These are phyloP conservation scores for Aspergillus jensenii DNA, from an alignment of 2,329 filamentous ascomycete species.

Conservation along the genomic window DNA sequence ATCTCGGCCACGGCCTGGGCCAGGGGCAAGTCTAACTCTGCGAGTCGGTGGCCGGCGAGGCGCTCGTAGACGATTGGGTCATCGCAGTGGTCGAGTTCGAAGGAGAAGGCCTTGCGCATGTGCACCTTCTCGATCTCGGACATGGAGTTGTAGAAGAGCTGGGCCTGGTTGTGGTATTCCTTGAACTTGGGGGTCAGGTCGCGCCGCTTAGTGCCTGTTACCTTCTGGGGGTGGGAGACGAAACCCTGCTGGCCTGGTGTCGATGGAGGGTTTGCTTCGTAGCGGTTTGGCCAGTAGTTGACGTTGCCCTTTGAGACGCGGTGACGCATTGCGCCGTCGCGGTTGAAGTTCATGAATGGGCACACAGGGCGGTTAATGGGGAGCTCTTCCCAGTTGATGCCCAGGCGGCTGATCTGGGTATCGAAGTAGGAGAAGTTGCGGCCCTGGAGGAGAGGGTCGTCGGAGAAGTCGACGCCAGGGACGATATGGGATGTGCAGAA, in stretches of 20 bases:
- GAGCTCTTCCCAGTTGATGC: slow-evolving; percentile 73
- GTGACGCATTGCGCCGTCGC: slow-evolving; percentile 72
- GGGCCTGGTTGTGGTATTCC: slow-evolving; percentile 40
- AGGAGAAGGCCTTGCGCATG: slow-evolving; percentile 37
- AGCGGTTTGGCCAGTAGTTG: slow-evolving; percentile 80
- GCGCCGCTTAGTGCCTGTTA: slow-evolving; percentile 67
- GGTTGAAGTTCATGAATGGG: slow-evolving; percentile 73
- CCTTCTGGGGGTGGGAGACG: slow-evolving; percentile 64
- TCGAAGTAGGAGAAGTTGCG: slow-evolving; percentile 64
- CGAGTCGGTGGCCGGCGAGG: slow-evolving; percentile 62
- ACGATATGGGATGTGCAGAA: slow-evolving; percentile 81
- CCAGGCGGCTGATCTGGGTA: slow-evolving; percentile 64
- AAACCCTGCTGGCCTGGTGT: slow-evolving; percentile 69
- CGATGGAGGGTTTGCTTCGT: slow-evolving; percentile 63
- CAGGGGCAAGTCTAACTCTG: slow-evolving; percentile 69
- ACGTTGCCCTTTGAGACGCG: slow-evolving; percentile 70
- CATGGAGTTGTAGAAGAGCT: slow-evolving; percentile 38
- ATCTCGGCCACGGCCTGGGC: slow-evolving; percentile 68
- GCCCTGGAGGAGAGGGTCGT: slow-evolving; percentile 73
- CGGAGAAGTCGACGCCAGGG: slow-evolving; percentile 73
- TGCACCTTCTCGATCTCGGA: slow-evolving; percentile 37
- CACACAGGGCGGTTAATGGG: slow-evolving; percentile 75
- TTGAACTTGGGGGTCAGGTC: slow-evolving; percentile 44
- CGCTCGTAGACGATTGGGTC: slow-evolving; percentile 75
- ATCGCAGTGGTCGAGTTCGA: slow-evolving; percentile 58